Evolutionary conservation across 1,284 basidiomycete genomes (phyloP).

Genomic region (Schizopora paradoxa): DNA sequence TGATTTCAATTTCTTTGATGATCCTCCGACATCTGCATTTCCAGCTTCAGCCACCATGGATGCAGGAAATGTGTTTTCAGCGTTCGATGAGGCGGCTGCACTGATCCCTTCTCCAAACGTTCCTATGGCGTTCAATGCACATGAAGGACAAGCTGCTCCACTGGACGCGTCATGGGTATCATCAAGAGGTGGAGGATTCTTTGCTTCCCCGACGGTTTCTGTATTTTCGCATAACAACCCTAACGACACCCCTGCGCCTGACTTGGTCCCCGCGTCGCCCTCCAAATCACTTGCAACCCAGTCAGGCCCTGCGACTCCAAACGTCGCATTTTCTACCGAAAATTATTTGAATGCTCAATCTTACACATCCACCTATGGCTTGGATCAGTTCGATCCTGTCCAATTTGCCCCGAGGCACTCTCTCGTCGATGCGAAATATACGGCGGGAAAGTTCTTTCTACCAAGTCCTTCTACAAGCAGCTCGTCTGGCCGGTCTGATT

Average conservation of each 20-base stretch:
- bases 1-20: conserved; percentile 74
- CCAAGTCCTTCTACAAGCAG: conserved; percentile 47
- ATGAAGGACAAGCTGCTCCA: too few species aligned
- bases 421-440: conserved; percentile 64
- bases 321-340: conserved; percentile 32
- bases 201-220: conserved; percentile 27
- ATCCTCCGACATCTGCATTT: conserved; percentile 32
- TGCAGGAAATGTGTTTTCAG: conserved; percentile 13
- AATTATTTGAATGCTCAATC: too few species aligned
- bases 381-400: conserved; percentile 57
- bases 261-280: conserved; percentile 37
- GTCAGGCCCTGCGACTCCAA: conserved; percentile 49
- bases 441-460: conserved; percentile 66
- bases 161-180: too few species aligned
- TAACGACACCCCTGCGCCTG: conserved; percentile 24
- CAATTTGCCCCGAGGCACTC: conserved; percentile 60
- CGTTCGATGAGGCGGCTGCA: conserved; percentile 15
- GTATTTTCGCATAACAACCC: too few species aligned
- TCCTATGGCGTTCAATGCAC: too few species aligned
- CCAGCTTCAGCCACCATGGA: conserved; percentile 14
- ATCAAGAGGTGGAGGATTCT: conserved; percentile 9
- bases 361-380: conserved; percentile 15
- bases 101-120: conserved; percentile 25
- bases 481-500: conserved; percentile 11
- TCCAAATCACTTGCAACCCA: conserved; percentile 33